Percentiles rank a stretch among this genome's conserved stretches.
Evolutionary conservation across 768 basidiomycete genomes (phyloP).

Genomic region (Lentinula sp.): DNA sequence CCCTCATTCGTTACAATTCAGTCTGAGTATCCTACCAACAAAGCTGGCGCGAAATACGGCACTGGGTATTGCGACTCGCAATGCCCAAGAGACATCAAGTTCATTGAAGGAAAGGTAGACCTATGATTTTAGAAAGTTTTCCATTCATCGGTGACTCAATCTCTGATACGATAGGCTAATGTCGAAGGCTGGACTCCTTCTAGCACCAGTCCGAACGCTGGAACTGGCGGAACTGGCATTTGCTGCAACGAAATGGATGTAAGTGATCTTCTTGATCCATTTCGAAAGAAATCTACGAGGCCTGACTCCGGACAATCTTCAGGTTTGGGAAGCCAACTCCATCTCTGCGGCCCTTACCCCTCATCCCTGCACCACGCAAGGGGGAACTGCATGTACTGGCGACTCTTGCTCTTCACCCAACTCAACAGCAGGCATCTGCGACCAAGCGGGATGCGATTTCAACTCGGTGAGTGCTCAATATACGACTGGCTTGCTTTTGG

Average conservation of each 20-base stretch:
- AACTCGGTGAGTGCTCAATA: conserved; percentile 23
- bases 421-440: conserved; percentile 29
- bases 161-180: conserved; percentile 26
- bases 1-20: conserved; percentile 18
- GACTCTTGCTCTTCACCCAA: conserved; percentile 19
- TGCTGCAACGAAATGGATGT: conserved; percentile 38
- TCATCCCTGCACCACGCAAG: conserved; percentile 28
- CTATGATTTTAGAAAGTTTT: conserved; percentile 22
- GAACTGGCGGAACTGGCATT: conserved; percentile 22
- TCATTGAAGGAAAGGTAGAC: conserved; percentile 39
- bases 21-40: conserved; percentile 24
- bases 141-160: conserved; percentile 20
- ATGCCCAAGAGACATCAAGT: conserved; percentile 43
- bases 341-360: conserved; percentile 35
- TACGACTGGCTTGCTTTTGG: background rate
- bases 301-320: background rate
- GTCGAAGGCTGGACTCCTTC: conserved; percentile 24
- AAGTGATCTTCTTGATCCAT: background rate
- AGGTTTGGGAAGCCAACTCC: conserved; percentile 37
- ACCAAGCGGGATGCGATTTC: conserved; percentile 41
- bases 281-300: background rate
- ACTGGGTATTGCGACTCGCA: conserved; percentile 21
- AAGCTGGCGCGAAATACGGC: conserved; percentile 28
- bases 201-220: conserved; percentile 27
- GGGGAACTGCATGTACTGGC: conserved; percentile 29